These are phyloP conservation scores for Cercospora citrullina DNA, from an alignment of 2,329 filamentous ascomycete species.

Conservation along the genomic window DNA sequence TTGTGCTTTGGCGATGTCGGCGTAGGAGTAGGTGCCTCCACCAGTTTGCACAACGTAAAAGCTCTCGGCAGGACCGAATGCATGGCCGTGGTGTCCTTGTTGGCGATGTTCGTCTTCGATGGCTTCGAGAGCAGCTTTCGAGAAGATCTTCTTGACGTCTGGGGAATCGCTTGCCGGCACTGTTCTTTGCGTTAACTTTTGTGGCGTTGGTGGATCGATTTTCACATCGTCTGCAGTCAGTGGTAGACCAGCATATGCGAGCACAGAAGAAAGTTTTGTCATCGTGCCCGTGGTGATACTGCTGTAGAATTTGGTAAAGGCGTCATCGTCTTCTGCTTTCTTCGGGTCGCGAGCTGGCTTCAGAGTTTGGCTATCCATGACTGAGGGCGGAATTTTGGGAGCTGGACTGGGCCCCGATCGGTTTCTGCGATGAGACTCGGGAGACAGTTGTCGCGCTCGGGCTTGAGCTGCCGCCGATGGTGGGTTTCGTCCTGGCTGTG, in stretches of 20 bases:
- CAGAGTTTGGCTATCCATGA: slow-evolving; percentile 35
- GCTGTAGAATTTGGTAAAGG: slow-evolving; percentile 87
- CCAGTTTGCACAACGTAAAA: slow-evolving; percentile 95
- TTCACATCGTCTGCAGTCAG: slow-evolving; percentile 49
- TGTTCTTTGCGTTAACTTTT: slow-evolving; percentile 37
- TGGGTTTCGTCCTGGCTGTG: slow-evolving; percentile 28
- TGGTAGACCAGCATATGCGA: slow-evolving; percentile 90
- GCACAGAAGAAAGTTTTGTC: slow-evolving; percentile 81
- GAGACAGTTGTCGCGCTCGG: slow-evolving; percentile 34
- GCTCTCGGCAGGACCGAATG: slow-evolving; percentile 59
- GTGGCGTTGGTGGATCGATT: slow-evolving; percentile 27
- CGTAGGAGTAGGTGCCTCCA: slow-evolving; percentile 89
- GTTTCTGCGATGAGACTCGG: slow-evolving; percentile 33
- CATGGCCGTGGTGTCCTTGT: slow-evolving; percentile 53
- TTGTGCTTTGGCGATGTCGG: slow-evolving; percentile 64
- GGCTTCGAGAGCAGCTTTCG: slow-evolving; percentile 77
- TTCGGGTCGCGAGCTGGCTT: slow-evolving; percentile 23
- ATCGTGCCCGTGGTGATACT: slow-evolving; percentile 81
- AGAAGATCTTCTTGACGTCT: slow-evolving; percentile 81
- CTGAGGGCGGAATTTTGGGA: slow-evolving; percentile 34
- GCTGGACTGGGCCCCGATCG: slow-evolving; percentile 8
- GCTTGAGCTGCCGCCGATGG: slow-evolving; percentile 35
- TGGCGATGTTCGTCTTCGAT: slow-evolving; percentile 62
- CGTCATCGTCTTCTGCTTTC: slow-evolving; percentile 53
- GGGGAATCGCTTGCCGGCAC: slow-evolving; percentile 49